Base-by-base conservation (phyloP, 441 rosid genomes). In the Corymbia calophylla region DNA sequence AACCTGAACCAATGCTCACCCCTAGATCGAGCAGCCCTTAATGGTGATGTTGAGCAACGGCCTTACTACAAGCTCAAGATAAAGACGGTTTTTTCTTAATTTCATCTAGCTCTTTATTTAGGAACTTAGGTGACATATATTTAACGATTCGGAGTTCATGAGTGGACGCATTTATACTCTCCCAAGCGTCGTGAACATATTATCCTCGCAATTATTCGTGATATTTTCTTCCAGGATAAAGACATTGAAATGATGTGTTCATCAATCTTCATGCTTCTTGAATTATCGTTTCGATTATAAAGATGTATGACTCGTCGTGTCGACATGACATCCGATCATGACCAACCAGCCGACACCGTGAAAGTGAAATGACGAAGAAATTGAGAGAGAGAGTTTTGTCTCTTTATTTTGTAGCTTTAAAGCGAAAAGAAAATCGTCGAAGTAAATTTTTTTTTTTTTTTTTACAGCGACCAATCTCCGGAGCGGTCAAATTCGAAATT, bases 261-360 rank as follows among this genome's bases (percentile, higher is more conserved):
- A 39, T 39, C 44, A 5, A 39, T 39, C 44, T 39, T 5, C 44
- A 39, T 5, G 44, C 44, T 39, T 39, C 44, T 39, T 39, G 44
- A 39, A 39, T 39, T 39, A 39, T 39, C 44, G 44, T 39, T 39
- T 39, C 44, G 44, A 39, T 39, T 39, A 4, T 58, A 25, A 58
- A 25, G 25, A 23, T 1, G 1, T 10, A 58, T 4, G 3, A 58
- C 18, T 25, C 64, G n/a, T 64, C 10, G 7, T 5, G 19, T 15
- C 5, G 15, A 64, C 35, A 64, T 4, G 35, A 64, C 6, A 64
- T 39, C 44, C 44, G 44, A 39, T 39, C 70, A 2, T 2, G 19
- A 15, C 8, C 13, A 16, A 4, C n/a, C n/a, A 16, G 2, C n/a
- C n/a, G 3, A 25, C 64, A 1, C 0, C 29, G n/a, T 2, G 9